A percentile compares a stretch with the other conserved stretches of the same genome.
These are phyloP conservation scores for Clavispora asparagi DNA, from an alignment of 805 yeast genomes.

Conservation along the genomic window DNA sequence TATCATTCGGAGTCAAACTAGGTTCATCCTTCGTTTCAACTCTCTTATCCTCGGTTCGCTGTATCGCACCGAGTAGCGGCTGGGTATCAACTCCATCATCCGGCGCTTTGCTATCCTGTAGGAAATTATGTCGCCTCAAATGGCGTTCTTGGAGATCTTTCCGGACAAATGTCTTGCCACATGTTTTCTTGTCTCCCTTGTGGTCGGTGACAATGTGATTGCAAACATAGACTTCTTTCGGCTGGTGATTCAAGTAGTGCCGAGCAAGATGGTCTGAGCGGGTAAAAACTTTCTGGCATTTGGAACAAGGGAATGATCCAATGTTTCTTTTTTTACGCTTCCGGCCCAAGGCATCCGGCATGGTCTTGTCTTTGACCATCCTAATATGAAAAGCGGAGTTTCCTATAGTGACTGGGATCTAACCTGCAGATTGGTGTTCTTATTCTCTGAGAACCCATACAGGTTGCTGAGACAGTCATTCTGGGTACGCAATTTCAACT, in stretches of 20 bases:
- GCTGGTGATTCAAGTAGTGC: conserved; percentile 57
- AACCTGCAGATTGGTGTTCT: no score
- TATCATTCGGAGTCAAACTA: background rate
- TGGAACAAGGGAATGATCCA: conserved; percentile 40
- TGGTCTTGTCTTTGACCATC: background rate
- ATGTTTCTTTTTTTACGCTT: conserved; percentile 12
- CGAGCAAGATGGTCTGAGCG: conserved; percentile 62
- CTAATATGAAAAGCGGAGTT: background rate
- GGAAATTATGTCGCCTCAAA: conserved; percentile 22
- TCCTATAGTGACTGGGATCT: background rate
- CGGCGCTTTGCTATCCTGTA: background rate
- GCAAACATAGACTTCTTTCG: conserved; percentile 51
- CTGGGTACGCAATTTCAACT: no score
- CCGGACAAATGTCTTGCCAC: conserved; percentile 60
- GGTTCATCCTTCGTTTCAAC: background rate
- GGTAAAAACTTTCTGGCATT: conserved; percentile 53
- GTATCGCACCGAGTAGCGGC: background rate
- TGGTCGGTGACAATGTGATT: conserved; percentile 43
- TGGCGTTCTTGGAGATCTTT: conserved; percentile 48
- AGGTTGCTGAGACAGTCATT: no score
- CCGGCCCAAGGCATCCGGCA: background rate
- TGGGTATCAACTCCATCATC: background rate
- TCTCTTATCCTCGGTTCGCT: background rate
- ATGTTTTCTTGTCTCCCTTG: conserved; percentile 36
- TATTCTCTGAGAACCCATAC: no score